phyloP scores from a whole-genome alignment of 1,284 basidiomycete genomes.

The Lentinus polychrous region DNA sequence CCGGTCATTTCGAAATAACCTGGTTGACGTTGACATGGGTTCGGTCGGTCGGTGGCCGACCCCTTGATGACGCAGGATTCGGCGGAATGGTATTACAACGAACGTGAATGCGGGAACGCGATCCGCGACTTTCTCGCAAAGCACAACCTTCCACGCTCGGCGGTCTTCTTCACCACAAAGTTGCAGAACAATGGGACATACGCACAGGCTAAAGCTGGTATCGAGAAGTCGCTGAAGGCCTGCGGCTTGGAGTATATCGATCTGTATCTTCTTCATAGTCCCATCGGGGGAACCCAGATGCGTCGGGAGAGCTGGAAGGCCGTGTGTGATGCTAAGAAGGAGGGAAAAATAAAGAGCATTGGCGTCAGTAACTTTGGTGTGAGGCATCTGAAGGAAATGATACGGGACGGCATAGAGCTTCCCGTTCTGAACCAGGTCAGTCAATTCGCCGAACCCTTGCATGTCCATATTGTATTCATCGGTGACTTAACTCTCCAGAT shows the following conservation, averaged over 20 bases:
- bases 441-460: conserved; percentile 1
- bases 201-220: conserved; percentile 39
- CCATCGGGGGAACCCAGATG: conserved; percentile 43
- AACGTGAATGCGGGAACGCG: conserved; percentile 53
- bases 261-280: conserved; percentile 66
- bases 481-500: conserved; percentile 28
- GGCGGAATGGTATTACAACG: conserved; percentile 66
- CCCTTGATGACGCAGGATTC: conserved; percentile 34
- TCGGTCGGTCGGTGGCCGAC: background rate
- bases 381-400: conserved; percentile 56
- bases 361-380: conserved; percentile 71
- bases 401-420: conserved; percentile 40
- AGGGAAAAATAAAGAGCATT: conserved; percentile 55
- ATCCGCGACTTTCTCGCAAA: conserved; percentile 49
- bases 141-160: conserved; percentile 39
- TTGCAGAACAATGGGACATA: conserved; percentile 55
- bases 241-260: conserved; percentile 57
- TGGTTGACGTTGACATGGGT: background rate
- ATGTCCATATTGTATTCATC: background rate
- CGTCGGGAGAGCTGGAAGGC: conserved; percentile 53
- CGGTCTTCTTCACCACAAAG: conserved; percentile 68
- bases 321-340: conserved; percentile 49
- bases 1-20: conserved; percentile 4
- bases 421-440: conserved; percentile 65
- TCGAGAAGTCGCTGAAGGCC: conserved; percentile 45